Conservation (phyloP, 2,329 filamentous ascomycete species). For the Colletotrichum sp. region DNA sequence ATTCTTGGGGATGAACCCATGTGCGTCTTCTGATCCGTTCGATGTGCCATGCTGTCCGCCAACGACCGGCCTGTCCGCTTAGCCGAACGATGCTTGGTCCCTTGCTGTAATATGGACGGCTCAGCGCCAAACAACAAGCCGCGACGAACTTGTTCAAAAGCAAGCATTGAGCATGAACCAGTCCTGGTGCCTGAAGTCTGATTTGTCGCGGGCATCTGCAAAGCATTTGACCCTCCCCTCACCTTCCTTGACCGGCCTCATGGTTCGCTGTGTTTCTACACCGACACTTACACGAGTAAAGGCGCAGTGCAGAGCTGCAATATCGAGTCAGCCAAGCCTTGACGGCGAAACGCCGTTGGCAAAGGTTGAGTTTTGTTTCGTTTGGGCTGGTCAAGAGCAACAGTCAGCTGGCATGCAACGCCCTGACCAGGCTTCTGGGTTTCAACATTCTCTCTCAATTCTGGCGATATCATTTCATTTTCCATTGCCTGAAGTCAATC, state of each 20-base stretch:
- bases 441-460: neutral
- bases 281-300: conserved; percentile 12
- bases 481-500: neutral
- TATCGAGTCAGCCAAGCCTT: conserved; percentile 8
- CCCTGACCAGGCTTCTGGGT: too few relatives aligned
- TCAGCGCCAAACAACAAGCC: neutral
- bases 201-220: neutral
- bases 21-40: neutral
- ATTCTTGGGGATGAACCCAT: neutral
- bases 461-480: neutral
- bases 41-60: neutral
- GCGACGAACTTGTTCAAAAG: neutral
- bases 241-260: neutral
- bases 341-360: neutral
- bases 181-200: neutral
- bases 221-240: neutral
- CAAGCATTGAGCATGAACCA: neutral
- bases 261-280: neutral
- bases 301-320: neutral
- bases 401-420: neutral
- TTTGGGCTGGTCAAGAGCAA: neutral
- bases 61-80: neutral
- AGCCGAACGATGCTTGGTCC: neutral
- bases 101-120: neutral
- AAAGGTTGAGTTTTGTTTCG: neutral